Percentiles rank a stretch among this genome's conserved stretches.
Conservation (phyloP, 306 rosid genomes). For the Prunus mira region DNA sequence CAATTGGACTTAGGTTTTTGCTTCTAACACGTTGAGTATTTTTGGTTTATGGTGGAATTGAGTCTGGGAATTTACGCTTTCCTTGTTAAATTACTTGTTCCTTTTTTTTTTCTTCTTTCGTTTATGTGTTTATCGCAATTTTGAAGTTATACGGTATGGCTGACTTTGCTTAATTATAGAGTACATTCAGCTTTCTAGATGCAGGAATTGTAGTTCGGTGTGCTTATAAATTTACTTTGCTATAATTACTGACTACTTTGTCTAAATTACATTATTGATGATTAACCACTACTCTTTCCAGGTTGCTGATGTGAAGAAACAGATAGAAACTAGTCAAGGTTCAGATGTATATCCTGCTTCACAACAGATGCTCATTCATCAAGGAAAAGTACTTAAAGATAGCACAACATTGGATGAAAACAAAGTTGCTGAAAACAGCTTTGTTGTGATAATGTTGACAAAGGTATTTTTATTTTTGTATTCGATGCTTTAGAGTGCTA, state of each 20-base stretch:
- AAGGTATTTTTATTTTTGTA: constrained; percentile 48
- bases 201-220: not conserved
- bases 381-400: constrained; percentile 91
- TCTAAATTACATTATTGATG: not conserved
- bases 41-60: constrained; percentile 6
- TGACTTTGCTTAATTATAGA: not conserved
- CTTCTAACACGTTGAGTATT: constrained; percentile 7
- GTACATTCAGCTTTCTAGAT: not conserved
- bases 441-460: constrained; percentile 84
- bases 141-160: not conserved
- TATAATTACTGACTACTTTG: not conserved
- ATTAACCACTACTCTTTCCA: constrained; percentile 23
- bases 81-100: not conserved
- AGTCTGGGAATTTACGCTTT: not conserved
- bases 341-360: constrained; percentile 75
- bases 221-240: not conserved
- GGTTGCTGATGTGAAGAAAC: constrained; percentile 87
- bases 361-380: constrained; percentile 92
- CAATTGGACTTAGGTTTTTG: not conserved
- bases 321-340: constrained; percentile 73
- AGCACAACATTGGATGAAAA: constrained; percentile 72
- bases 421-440: constrained; percentile 81
- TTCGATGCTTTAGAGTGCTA: not conserved
- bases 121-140: not conserved
- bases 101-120: not conserved